A percentile compares a stretch with the other conserved stretches of the same genome.
Conservation (phyloP, 2,329 filamentous ascomycete genomes). For the Diplodia intermedia region DNA sequence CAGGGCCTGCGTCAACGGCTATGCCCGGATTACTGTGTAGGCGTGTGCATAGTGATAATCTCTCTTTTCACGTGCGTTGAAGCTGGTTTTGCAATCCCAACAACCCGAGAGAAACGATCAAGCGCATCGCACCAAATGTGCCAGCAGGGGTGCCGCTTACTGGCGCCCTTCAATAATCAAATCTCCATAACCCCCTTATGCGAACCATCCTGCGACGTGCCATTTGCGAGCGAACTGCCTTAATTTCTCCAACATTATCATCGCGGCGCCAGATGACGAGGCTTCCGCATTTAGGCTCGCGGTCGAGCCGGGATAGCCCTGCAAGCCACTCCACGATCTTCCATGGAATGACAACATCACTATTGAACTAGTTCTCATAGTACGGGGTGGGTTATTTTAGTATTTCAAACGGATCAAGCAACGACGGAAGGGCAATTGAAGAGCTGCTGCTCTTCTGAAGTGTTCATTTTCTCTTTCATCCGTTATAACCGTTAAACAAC, state of each 20-base stretch:
- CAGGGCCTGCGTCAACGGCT: not conserved
- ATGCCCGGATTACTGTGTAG: not conserved
- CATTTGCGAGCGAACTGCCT: conserved; percentile 14
- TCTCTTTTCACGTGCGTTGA: not conserved
- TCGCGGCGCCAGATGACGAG: conserved; percentile 7
- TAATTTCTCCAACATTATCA: conserved; percentile 11
- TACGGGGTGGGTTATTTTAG: not conserved
- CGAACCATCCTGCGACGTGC: conserved; percentile 13
- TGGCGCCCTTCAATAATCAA: conserved; percentile 7
- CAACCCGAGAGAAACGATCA: not conserved
- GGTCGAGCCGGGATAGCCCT: conserved; percentile 1
- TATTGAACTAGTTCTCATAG: not conserved
- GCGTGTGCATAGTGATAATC: not conserved
- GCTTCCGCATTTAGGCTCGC: conserved; percentile 9
- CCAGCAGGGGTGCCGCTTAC: not conserved
- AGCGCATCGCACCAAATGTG: not conserved
- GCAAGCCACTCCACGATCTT: not conserved
- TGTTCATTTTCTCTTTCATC: conserved; percentile 1
- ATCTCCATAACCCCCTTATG: conserved; percentile 20
- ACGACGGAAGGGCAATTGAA: not conserved
- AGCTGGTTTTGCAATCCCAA: not conserved
- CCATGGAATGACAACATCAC: not conserved
- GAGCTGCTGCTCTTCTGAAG: not conserved
- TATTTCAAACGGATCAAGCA: not conserved
- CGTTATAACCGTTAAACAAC: not conserved